phyloP scores from a whole-genome alignment of 2,329 filamentous ascomycete species.

The Arthrobotrys iridis region DNA sequence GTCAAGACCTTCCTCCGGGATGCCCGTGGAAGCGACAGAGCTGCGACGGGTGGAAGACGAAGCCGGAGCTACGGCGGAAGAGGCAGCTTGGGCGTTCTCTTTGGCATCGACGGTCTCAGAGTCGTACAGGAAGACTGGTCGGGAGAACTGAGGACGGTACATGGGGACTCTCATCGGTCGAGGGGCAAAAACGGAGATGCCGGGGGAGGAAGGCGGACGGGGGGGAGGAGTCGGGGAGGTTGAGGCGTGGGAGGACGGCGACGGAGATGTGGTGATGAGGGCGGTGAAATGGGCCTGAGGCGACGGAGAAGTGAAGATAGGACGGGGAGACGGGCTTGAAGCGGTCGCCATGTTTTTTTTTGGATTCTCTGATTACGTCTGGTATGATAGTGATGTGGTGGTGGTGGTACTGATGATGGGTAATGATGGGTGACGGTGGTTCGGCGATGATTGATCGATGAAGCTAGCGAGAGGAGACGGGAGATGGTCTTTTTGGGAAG shows the following conservation, averaged over 20 bases:
- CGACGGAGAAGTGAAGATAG: constrained; percentile 27
- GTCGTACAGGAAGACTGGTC: constrained; percentile 54
- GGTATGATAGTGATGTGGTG: background rate
- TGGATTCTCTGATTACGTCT: too few species aligned
- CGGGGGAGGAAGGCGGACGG: constrained; percentile 50
- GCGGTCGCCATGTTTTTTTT: constrained; percentile 46
- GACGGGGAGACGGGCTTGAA: constrained; percentile 43
- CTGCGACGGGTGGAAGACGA: constrained; percentile 42
- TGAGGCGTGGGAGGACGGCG: constrained; percentile 21
- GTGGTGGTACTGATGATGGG: background rate
- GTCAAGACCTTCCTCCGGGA: constrained; percentile 37
- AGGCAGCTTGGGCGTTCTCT: constrained; percentile 28
- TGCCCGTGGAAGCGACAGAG: constrained; percentile 49
- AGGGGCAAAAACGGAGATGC: constrained; percentile 52
- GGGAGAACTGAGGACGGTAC: constrained; percentile 52
- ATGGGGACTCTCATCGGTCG: constrained; percentile 51
- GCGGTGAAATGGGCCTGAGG: constrained; percentile 25
- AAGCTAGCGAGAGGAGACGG: background rate
- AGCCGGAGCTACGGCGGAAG: background rate
- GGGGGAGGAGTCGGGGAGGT: constrained; percentile 50
- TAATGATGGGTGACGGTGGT: background rate
- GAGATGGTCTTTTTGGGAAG: background rate
- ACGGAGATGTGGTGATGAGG: constrained; percentile 21
- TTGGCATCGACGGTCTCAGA: constrained; percentile 37
- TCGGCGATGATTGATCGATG: background rate